Conservation (phyloP, 768 basidiomycete species). For the Solioccasus polychromus region DNA sequence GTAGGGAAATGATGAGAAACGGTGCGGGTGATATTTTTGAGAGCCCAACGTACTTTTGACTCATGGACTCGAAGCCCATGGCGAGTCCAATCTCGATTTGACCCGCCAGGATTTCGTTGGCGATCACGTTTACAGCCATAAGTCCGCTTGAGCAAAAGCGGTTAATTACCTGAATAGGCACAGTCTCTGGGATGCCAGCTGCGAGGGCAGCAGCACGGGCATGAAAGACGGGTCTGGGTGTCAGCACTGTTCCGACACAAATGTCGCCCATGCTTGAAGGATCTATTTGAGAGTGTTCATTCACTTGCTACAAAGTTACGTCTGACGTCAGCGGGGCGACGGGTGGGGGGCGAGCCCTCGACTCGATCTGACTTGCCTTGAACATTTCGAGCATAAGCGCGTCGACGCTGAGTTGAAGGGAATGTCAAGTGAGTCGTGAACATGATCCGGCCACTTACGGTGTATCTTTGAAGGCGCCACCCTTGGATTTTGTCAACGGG, state of each 20-base stretch:
- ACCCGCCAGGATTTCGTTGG: conserved; percentile 73
- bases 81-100: conserved; percentile 81
- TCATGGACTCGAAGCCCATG: conserved; percentile 87
- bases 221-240: conserved; percentile 62
- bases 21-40: not conserved
- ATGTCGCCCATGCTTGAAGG: conserved; percentile 71
- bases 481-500: conserved; percentile 72
- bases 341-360: not conserved
- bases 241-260: conserved; percentile 74
- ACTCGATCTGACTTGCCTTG: conserved; percentile 47
- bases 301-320: conserved; percentile 45
- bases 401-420: conserved; percentile 55
- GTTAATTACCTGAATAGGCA: conserved; percentile 73
- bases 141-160: conserved; percentile 83
- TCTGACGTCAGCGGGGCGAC: not conserved
- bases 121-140: conserved; percentile 77
- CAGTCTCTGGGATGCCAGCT: conserved; percentile 76
- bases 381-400: conserved; percentile 82
- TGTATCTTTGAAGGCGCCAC: conserved; percentile 72
- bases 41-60: conserved; percentile 50
- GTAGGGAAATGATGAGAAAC: not conserved
- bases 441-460: too few species aligned
- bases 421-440: not conserved
- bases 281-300: conserved; percentile 56
- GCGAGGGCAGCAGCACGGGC: conserved; percentile 74